Conservation (phyloP, 148 eudicot genomes). For the Pouteria glomerata region DNA sequence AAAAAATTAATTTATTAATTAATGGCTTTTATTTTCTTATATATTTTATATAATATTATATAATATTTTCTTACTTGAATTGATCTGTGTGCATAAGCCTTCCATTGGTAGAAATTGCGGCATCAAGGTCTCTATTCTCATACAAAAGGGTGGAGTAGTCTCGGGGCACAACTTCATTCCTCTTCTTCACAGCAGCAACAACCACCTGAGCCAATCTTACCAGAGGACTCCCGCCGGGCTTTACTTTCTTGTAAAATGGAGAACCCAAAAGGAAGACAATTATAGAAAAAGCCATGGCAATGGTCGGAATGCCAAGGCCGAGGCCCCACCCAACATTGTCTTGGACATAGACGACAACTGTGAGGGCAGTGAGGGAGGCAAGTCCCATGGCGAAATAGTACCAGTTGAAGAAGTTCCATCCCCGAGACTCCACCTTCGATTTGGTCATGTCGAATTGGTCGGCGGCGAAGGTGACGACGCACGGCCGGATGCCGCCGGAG, state of each 20-base stretch:
- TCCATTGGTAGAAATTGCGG: constrained; percentile 36
- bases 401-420: constrained; percentile 57
- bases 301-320: constrained; percentile 57
- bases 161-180: constrained; percentile 27
- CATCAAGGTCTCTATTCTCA: constrained; percentile 45
- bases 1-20: no score
- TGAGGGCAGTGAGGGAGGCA: constrained; percentile 43
- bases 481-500: constrained; percentile 53
- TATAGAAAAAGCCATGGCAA: constrained; percentile 50
- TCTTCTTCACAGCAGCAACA: constrained; percentile 46
- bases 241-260: constrained; percentile 35
- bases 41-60: not conserved
- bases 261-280: constrained; percentile 35
- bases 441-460: constrained; percentile 54
- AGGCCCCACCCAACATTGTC: constrained; percentile 58
- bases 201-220: constrained; percentile 43
- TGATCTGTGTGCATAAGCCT: constrained; percentile 51
- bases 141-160: constrained; percentile 29
- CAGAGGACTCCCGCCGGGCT: constrained; percentile 55
- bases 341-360: constrained; percentile 54
- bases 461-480: constrained; percentile 58
- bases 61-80: constrained; percentile 33
- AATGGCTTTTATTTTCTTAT: no score
- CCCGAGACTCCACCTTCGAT: constrained; percentile 20
- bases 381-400: constrained; percentile 45